phyloP scores from a whole-genome alignment of 352 stramenopile species.

The Phytopythium mirpurense region DNA sequence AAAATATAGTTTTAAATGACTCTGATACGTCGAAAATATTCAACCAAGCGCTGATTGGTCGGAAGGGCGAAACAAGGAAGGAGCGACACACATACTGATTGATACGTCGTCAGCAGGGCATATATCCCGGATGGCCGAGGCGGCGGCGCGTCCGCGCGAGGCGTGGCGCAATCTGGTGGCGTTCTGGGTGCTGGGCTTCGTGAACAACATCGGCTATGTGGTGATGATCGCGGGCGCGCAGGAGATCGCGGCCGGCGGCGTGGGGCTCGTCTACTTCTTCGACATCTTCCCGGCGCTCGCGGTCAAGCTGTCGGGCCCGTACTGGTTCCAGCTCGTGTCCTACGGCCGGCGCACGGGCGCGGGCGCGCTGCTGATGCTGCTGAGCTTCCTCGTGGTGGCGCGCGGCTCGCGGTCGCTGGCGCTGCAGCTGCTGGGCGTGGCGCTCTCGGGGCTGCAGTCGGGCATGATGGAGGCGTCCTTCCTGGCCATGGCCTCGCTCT shows the following conservation, averaged over 20 bases:
- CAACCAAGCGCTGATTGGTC: not conserved
- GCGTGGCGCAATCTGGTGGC: slow-evolving; percentile 57
- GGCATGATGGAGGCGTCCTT: slow-evolving; percentile 90
- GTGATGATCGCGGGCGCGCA: slow-evolving; percentile 94
- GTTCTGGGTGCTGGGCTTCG: slow-evolving; percentile 91
- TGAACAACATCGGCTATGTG: slow-evolving; percentile 94
- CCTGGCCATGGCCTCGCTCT: slow-evolving; percentile 83
- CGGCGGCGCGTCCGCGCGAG: slow-evolving; percentile 15
- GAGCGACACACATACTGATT: too few species aligned
- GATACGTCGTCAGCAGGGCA: too few species aligned
- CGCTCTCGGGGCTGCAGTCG: slow-evolving; percentile 80
- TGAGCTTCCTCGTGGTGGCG: slow-evolving; percentile 76
- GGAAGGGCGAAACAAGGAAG: too few species aligned
- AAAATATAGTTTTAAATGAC: not conserved
- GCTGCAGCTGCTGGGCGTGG: slow-evolving; percentile 86
- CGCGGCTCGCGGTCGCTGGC: slow-evolving; percentile 44
- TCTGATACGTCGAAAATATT: not conserved
- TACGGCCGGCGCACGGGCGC: slow-evolving; percentile 79
- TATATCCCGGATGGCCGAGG: too few species aligned
- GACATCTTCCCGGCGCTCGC: slow-evolving; percentile 89
- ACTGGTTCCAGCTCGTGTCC: slow-evolving; percentile 93
- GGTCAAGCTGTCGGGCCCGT: slow-evolving; percentile 87
- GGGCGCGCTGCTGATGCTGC: slow-evolving; percentile 72
- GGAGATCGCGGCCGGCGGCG: slow-evolving; percentile 86
- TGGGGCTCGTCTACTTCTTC: slow-evolving; percentile 90